A percentile compares a stretch with the other conserved stretches of the same genome.
These are phyloP conservation scores for Nissolia schottii DNA, from an alignment of 306 rosid genomes.

Conservation along the genomic window DNA sequence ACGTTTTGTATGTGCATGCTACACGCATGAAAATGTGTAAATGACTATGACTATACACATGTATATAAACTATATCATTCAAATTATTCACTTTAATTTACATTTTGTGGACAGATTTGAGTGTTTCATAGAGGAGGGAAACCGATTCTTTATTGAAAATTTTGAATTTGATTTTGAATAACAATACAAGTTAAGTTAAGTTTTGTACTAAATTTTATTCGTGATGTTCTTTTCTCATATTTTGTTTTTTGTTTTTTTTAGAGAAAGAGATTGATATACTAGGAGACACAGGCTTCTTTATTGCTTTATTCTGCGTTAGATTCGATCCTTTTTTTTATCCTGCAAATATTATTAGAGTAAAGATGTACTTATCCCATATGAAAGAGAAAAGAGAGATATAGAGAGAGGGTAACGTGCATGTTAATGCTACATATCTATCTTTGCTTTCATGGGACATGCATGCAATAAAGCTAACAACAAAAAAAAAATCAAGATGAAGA, in stretches of 20 bases:
- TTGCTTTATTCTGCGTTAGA: slow-evolving; percentile 64
- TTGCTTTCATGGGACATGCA: slow-evolving; percentile 67
- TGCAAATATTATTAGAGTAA: slow-evolving; percentile 28
- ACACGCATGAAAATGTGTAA: neutral
- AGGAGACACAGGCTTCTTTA: slow-evolving; percentile 47
- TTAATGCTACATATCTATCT: slow-evolving; percentile 40
- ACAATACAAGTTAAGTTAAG: slow-evolving; percentile 19
- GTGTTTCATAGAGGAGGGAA: slow-evolving; percentile 33
- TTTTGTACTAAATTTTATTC: slow-evolving; percentile 21
- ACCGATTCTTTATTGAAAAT: slow-evolving; percentile 11
- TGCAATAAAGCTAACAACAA: slow-evolving; percentile 53
- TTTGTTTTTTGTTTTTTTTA: too few relatives aligned
- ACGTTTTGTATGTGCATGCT: neutral
- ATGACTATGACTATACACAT: neutral
- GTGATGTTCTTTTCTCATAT: slow-evolving; percentile 8
- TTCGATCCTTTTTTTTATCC: slow-evolving; percentile 58
- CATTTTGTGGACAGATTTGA: neutral
- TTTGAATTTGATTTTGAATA: slow-evolving; percentile 27
- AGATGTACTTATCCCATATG: slow-evolving; percentile 33
- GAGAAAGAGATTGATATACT: slow-evolving; percentile 24
- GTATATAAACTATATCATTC: neutral
- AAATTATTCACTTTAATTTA: slow-evolving; percentile 14
- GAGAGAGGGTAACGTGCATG: slow-evolving; percentile 71
- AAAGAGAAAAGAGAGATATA: slow-evolving; percentile 35
- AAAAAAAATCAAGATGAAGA: slow-evolving; percentile 35